Evolutionary conservation across 129 eudicot species (phyloP).

Genomic region (Flaveria trinervia): DNA sequence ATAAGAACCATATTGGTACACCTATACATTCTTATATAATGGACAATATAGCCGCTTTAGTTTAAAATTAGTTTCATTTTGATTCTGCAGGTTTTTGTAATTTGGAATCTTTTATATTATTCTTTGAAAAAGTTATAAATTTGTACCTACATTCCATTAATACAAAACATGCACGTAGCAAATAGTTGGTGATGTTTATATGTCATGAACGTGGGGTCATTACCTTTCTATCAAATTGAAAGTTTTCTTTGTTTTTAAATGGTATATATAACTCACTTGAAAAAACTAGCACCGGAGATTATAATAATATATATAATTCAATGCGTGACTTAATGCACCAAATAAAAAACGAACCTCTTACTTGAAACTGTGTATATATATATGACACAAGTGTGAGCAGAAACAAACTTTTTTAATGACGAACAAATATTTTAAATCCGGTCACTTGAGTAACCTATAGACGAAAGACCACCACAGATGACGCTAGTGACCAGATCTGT

Average conservation of each 20-base stretch:
- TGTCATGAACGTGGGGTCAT: background rate
- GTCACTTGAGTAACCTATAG: too few relatives aligned
- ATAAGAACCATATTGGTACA: conserved; percentile 25
- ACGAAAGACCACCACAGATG: too few relatives aligned
- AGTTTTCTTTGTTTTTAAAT: background rate
- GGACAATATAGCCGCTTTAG: conserved; percentile 24
- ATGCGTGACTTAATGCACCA: too few relatives aligned
- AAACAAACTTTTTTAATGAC: too few relatives aligned
- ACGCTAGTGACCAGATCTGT: too few relatives aligned
- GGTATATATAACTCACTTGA: too few relatives aligned
- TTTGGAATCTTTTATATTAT: background rate
- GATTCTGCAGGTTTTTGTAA: background rate
- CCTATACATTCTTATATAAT: conserved; percentile 21
- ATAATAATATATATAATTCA: too few relatives aligned
- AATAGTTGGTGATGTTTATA: background rate
- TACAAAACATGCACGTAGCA: background rate
- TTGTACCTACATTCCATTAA: background rate
- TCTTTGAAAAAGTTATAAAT: background rate
- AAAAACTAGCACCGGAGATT: too few relatives aligned
- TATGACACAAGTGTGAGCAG: too few relatives aligned
- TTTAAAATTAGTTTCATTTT: background rate
- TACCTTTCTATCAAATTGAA: background rate
- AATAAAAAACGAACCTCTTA: too few relatives aligned
- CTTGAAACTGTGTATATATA: too few relatives aligned
- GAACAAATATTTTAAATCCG: too few relatives aligned